Evolutionary conservation across 2,329 filamentous ascomycete species (phyloP).

Genomic region (Aspergillus jensenii): DNA sequence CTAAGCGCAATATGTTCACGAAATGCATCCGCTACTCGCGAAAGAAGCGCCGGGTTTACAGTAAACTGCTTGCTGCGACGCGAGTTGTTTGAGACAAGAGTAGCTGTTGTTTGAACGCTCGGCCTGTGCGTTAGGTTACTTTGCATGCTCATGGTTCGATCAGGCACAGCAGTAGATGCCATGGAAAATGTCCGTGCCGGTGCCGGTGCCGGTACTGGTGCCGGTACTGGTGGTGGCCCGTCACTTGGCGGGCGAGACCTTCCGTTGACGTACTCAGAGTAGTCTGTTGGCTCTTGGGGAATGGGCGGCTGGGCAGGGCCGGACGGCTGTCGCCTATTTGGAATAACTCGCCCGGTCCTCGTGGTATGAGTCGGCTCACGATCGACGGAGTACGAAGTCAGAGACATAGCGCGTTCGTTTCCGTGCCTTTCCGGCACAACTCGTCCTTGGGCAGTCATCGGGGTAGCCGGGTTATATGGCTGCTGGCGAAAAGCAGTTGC

Average conservation of each 20-base stretch:
- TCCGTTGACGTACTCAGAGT: constrained; percentile 41
- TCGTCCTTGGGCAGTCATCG: constrained; percentile 88
- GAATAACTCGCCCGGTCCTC: constrained; percentile 82
- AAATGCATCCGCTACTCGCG: constrained; percentile 90
- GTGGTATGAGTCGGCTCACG: constrained; percentile 81
- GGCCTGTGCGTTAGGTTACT: constrained; percentile 52
- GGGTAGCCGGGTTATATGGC: constrained; percentile 62
- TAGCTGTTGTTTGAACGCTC: constrained; percentile 54
- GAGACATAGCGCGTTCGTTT: constrained; percentile 93
- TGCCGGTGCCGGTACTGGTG: constrained; percentile 31
- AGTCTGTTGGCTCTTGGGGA: constrained; percentile 41
- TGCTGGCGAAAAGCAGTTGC: constrained; percentile 77
- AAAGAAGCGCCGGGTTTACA: constrained; percentile 90
- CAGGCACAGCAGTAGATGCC: constrained; percentile 68
- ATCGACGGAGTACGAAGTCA: constrained; percentile 80
- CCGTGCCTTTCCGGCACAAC: constrained; percentile 88
- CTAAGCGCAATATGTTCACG: constrained; percentile 81
- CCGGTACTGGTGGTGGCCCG: constrained; percentile 61
- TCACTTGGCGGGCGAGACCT: constrained; percentile 45
- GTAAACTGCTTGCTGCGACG: constrained; percentile 68
- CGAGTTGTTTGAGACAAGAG: constrained; percentile 59
- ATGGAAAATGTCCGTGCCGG: constrained; percentile 78
- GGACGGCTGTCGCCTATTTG: constrained; percentile 67
- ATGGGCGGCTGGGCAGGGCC: constrained; percentile 36
- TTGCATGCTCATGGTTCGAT: constrained; percentile 59